phyloP scores from a whole-genome alignment of 2,329 filamentous ascomycete genomes.

The Verticillium albo-atrum region DNA sequence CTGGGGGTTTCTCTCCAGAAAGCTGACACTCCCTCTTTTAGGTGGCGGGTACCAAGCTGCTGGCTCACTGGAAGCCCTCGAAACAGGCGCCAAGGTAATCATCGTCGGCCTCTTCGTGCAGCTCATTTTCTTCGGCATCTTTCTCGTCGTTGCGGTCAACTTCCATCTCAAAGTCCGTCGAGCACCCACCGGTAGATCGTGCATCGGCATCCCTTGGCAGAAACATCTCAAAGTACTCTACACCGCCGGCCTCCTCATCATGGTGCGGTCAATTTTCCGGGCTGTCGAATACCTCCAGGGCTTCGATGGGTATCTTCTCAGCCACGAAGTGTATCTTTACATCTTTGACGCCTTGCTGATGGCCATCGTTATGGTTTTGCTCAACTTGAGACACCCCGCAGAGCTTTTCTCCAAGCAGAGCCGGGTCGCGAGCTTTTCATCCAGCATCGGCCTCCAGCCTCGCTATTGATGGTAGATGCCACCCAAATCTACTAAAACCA shows the following conservation, averaged over 20 bases:
- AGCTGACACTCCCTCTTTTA: background rate
- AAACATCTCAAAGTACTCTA: slow-evolving; percentile 22
- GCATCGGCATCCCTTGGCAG: slow-evolving; percentile 22
- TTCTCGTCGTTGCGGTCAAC: slow-evolving; percentile 39
- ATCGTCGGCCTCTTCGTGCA: slow-evolving; percentile 50
- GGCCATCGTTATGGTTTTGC: slow-evolving; percentile 18
- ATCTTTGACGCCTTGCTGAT: slow-evolving; percentile 32
- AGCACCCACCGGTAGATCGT: slow-evolving; percentile 15
- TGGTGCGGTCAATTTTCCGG: slow-evolving; percentile 35
- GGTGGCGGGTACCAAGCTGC: slow-evolving; percentile 10
- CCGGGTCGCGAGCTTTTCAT: background rate
- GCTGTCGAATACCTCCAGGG: slow-evolving; percentile 36
- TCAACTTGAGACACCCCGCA: slow-evolving; percentile 6
- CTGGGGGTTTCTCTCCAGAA: no score
- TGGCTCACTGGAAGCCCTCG: background rate
- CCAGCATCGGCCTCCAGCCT: background rate
- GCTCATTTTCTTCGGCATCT: slow-evolving; percentile 49
- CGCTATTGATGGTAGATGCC: background rate
- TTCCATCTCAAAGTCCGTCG: slow-evolving; percentile 35
- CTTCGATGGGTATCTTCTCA: slow-evolving; percentile 24
- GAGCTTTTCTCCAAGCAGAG: background rate
- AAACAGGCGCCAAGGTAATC: slow-evolving; percentile 41
- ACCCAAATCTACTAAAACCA: no score
- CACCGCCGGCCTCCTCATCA: slow-evolving; percentile 26
- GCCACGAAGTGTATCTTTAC: slow-evolving; percentile 29